Base-by-base conservation (phyloP, 345 rosid species). In the Viola odorata region DNA sequence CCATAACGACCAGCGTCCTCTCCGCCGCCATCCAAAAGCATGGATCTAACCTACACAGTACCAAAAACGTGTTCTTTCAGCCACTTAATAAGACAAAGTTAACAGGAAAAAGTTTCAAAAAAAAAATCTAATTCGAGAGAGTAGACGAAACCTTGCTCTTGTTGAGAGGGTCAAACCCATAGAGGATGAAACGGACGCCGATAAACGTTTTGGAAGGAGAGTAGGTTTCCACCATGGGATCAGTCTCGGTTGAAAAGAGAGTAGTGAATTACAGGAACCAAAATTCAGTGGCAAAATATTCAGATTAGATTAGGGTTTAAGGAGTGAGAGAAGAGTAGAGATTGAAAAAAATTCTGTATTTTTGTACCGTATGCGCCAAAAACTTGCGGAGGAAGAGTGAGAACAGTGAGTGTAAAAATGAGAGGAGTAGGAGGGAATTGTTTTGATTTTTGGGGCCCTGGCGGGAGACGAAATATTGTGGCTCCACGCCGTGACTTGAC, bases 1-100 rank as follows among this genome's bases (percentile, higher is more conserved):
- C 54, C 66, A 61, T 71, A 63, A 48, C 63, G 84, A 17, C 75
- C 83, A 45, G 69, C 80, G 23, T 86, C 99, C 41, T 83, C 80
- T 58, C 85, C 97, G 38, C 92, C 96, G 50, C 91, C 85, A 10
- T 68, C 69, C 47, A 80, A 9, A 51, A 88, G 91, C 97, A 86
- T 94, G 1, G 83, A 75, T 39, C 85, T 82, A 60, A 85, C 77
- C 97, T 85, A 55, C 58, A 70, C 8, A 37, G 0, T 37, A 4
- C 1, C 16, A 59, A 37, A 54, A 37, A 38, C 12, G 4, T 5
- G 42, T 14, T n/a, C 6, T 11, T 39, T 49, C 38, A 13, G 45
- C 12, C 2, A 11, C 38, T 45, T 37, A 50, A 39, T 12, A 3
- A 41, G n/a, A 61, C 23, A 1, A 44, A 41, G 8, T 15, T 8